Evolutionary conservation across 2,329 filamentous ascomycete genomes (phyloP).

Genomic region (Lachnellula suecica): DNA sequence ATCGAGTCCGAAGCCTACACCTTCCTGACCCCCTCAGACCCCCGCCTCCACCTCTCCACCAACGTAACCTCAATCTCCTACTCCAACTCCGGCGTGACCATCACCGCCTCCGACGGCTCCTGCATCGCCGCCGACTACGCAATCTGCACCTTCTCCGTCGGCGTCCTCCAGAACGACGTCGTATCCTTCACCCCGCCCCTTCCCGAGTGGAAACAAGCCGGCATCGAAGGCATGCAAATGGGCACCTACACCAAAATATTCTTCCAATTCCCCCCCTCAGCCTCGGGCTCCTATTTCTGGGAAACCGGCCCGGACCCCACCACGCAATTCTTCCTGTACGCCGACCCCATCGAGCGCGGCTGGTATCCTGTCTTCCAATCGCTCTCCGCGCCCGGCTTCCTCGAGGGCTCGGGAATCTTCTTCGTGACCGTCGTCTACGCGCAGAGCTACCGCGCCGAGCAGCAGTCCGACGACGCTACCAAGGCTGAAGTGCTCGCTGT

Average conservation of each 20-base stretch:
- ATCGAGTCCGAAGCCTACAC: conserved; percentile 55
- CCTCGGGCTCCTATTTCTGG: conserved; percentile 61
- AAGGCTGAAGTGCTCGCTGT: conserved; percentile 23
- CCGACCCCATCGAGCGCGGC: conserved; percentile 14
- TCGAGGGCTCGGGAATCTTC: conserved; percentile 61
- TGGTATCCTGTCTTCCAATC: conserved; percentile 65
- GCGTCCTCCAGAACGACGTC: conserved; percentile 62
- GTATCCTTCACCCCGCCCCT: conserved; percentile 58
- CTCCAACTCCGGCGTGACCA: conserved; percentile 46
- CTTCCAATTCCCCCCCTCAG: conserved; percentile 52
- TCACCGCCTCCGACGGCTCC: conserved; percentile 48
- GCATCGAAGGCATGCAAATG: conserved; percentile 65
- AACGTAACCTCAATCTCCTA: conserved; percentile 56
- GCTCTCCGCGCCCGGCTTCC: conserved; percentile 54
- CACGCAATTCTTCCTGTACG: conserved; percentile 42
- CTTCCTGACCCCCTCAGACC: conserved; percentile 56
- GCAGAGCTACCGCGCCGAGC: conserved; percentile 57
- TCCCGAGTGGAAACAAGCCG: conserved; percentile 62
- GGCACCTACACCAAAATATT: conserved; percentile 75
- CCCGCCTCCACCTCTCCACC: conserved; percentile 57
- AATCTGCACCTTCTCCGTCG: conserved; percentile 66
- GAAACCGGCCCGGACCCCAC: conserved; percentile 44
- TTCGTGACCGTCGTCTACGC: conserved; percentile 62
- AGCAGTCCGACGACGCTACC: conserved; percentile 57
- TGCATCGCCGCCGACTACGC: conserved; percentile 62